Conservation (phyloP, 192 early-diverging fungal genomes). For the Jimgerdemannia flammicorona region DNA sequence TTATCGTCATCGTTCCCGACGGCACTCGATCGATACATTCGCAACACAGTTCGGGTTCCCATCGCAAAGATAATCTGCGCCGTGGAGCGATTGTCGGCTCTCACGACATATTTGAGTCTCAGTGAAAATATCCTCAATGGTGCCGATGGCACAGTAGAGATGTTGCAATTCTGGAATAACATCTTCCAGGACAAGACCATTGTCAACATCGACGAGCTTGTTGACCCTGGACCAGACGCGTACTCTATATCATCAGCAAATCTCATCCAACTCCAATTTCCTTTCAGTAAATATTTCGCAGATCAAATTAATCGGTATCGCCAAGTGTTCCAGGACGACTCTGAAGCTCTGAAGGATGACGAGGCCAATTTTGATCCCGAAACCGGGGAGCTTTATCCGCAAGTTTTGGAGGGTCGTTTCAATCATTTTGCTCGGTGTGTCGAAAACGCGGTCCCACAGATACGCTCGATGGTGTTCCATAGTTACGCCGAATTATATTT, state of each 20-base stretch:
- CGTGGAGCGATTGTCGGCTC: conserved; percentile 7
- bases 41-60: conserved; percentile 4
- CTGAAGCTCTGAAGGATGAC: conserved; percentile 5
- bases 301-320: conserved; percentile 8
- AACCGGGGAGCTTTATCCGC: neutral
- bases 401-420: conserved; percentile 1
- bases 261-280: conserved; percentile 9
- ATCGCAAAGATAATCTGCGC: conserved; percentile 11
- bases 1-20: conserved; percentile 9
- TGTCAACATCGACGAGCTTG: conserved; percentile 2
- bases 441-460: neutral
- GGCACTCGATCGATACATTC: conserved; percentile 6
- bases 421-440: neutral
- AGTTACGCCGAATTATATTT: conserved; percentile 8
- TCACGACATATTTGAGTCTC: conserved; percentile 3
- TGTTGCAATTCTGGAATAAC: conserved; percentile 12
- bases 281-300: conserved; percentile 15
- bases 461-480: neutral
- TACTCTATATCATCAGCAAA: neutral
- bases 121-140: neutral
- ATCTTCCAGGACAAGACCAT: conserved; percentile 6
- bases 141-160: neutral
- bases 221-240: conserved; percentile 12
- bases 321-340: conserved; percentile 7
- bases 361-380: conserved; percentile 7